phyloP scores from a whole-genome alignment of 208 protist species.

The Porcisia hertigi region DNA sequence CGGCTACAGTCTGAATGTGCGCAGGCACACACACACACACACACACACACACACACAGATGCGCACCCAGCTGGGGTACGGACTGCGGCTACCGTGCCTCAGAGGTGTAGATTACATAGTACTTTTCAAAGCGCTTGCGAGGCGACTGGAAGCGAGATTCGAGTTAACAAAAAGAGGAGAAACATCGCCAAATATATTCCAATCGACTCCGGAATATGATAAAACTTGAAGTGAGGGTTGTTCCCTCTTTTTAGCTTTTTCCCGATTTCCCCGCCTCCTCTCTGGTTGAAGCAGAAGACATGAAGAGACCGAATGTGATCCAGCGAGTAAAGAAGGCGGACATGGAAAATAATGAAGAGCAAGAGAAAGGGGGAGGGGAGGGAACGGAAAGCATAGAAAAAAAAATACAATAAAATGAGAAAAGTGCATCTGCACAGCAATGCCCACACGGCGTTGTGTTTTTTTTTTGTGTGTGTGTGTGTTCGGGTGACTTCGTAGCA shows the following conservation, averaged over 20 bases:
- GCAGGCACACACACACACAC: neutral
- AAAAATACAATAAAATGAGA: neutral
- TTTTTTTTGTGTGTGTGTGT: neutral
- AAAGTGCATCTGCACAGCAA: neutral
- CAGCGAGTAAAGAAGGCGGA: neutral
- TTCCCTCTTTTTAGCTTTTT: neutral
- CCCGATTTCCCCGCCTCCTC: neutral
- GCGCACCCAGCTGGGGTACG: neutral
- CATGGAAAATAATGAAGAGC: neutral
- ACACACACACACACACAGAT: neutral
- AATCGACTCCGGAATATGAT: neutral
- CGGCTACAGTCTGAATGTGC: neutral
- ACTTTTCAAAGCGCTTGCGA: neutral
- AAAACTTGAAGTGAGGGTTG: neutral
- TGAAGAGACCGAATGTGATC: neutral
- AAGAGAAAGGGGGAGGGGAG: neutral
- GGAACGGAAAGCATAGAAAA: neutral
- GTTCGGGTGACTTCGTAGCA: neutral
- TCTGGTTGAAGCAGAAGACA: neutral
- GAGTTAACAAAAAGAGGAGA: neutral
- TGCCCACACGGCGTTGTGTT: neutral
- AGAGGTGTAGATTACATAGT: neutral
- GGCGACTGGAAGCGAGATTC: neutral
- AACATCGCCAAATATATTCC: neutral
- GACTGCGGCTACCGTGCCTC: neutral